Evolutionary conservation across 805 yeast genomes (phyloP).

Genomic region (Metschnikowia lochheadii): DNA sequence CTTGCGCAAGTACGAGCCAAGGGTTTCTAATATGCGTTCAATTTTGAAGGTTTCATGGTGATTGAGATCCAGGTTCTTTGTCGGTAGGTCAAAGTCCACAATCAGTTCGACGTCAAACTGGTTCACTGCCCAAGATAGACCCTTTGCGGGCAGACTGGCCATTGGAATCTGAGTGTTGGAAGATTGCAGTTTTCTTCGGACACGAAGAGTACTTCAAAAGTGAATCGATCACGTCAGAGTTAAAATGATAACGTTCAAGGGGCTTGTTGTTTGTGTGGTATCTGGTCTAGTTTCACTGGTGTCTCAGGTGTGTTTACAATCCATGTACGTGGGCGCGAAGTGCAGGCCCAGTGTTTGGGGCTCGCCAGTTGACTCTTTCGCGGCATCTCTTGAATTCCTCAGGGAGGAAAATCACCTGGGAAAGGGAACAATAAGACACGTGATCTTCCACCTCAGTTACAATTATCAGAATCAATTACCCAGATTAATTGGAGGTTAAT

Average conservation of each 20-base stretch:
- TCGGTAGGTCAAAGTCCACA: conserved; percentile 2
- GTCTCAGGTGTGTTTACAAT: conserved; percentile 4
- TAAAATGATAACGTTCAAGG: not conserved
- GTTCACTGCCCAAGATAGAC: conserved; percentile 4
- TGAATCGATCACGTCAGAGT: not conserved
- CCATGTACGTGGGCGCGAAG: not conserved
- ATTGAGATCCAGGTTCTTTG: not conserved
- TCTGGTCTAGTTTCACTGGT: not conserved
- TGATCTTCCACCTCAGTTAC: too few species aligned
- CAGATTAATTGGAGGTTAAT: too few species aligned
- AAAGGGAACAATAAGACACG: not conserved
- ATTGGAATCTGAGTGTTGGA: not conserved
- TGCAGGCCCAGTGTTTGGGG: not conserved
- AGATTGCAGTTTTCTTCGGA: not conserved
- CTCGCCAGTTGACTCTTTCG: not conserved
- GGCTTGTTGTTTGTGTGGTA: not conserved
- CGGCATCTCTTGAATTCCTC: not conserved
- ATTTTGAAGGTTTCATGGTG: conserved; percentile 24
- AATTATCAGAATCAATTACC: too few species aligned
- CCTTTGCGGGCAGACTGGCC: conserved; percentile 1
- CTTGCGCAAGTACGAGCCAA: conserved; percentile 1
- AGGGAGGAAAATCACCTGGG: not conserved
- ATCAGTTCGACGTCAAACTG: conserved; percentile 3
- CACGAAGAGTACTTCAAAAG: not conserved
- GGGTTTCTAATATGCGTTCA: not conserved